Evolutionary conservation across 257 asterid genomes (phyloP).

Genomic region (Solanum habrochaites): DNA sequence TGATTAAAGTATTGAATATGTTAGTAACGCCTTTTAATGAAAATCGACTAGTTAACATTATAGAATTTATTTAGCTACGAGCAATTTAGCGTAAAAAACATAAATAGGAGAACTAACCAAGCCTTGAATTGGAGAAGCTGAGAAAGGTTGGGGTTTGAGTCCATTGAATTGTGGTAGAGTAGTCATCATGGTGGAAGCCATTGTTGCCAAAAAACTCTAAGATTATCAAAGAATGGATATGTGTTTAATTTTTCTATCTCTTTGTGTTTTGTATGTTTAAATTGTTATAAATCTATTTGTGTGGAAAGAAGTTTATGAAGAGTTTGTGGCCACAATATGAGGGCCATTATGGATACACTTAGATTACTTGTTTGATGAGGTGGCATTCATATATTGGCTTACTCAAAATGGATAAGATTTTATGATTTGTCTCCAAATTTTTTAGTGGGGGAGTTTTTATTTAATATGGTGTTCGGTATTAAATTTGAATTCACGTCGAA

Average conservation of each 20-base stretch:
- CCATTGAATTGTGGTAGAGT: constrained; percentile 83
- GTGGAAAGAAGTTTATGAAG: constrained; percentile 1
- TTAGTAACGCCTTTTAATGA: background rate
- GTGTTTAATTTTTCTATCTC: background rate
- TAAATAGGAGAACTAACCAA: constrained; percentile 31
- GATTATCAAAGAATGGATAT: background rate
- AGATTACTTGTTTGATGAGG: constrained; percentile 39
- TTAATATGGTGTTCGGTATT: rapidly evolving
- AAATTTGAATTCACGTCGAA: rapidly evolving
- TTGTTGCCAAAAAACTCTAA: constrained; percentile 5
- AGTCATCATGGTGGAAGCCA: constrained; percentile 61
- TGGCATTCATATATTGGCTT: constrained; percentile 39
- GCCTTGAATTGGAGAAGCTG: constrained; percentile 42
- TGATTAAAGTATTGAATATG: background rate
- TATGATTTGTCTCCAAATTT: background rate
- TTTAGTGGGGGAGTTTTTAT: background rate
- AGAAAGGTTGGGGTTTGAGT: constrained; percentile 32
- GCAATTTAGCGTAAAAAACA: background rate
- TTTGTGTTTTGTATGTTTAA: background rate
- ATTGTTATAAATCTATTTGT: constrained; percentile 13
- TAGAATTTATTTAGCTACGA: background rate
- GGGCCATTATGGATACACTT: constrained; percentile 33
- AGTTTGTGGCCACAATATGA: constrained; percentile 41
- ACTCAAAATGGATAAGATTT: constrained; percentile 44
- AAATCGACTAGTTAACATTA: background rate